Base-by-base conservation (phyloP, 176 grass and related monocot species). In the Cenchrus purpureus region DNA sequence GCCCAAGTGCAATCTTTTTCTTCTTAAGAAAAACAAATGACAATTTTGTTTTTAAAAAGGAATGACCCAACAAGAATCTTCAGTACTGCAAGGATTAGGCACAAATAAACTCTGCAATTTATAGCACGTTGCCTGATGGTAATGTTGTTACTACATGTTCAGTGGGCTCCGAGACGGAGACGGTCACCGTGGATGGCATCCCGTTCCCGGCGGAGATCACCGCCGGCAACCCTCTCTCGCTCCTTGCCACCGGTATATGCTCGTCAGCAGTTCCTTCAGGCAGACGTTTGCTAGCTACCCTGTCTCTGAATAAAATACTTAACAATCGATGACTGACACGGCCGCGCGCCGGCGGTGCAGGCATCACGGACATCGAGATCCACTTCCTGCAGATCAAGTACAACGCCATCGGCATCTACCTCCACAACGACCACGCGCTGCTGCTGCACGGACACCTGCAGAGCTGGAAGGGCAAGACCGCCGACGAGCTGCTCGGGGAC, bases 311-410 rank as follows among this genome's bases (percentile, higher is more conserved):
- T 25, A 25, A 25, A 25, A 25, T 25, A 25, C 22, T 25, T 25
- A 25, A 25, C 22, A 25, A 25, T 25, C 22, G 22, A 25, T 25
- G 22, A 25, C 22, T 25, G 22, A 25, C 22, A 25, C 22, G 22
- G 22, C 22, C 22, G 22, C 22, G 22, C 22, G 22, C 22, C 22
- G 22, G 22, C 22, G 22, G 22, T 25, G 22, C 22, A 25, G 22
- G 22, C 22, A 25, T 98, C 56, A 98, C 96, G 16, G 96, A 95
- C 85, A 95, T 95, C 31, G 93, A 94, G 88, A 92, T 98, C 58
- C 96, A 98, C 32, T 98, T 93, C 88, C 91, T 98, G 20, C 96
- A 95, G 77, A 98, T 98, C 85, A 98, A 95, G 80, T 95, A 63
- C 83, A 98, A 89, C 59, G 93, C 96, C 12, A 84, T 98, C 2